Base-by-base conservation (phyloP, 1,284 basidiomycete species). In the Mycosarcoma mackinlayi region DNA sequence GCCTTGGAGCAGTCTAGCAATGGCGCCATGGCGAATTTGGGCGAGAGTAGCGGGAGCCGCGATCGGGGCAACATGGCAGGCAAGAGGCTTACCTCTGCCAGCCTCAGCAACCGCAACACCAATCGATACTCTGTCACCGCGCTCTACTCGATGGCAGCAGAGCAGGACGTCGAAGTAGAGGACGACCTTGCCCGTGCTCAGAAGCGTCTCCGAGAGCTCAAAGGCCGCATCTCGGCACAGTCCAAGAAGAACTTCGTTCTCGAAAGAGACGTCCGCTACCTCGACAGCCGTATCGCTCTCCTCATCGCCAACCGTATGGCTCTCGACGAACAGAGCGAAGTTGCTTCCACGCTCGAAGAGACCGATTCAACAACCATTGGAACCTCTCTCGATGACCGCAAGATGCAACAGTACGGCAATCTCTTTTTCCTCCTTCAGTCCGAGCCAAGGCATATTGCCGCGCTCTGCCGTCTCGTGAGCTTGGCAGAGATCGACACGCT, bases 191-290 rank as follows among this genome's bases (percentile, higher is more conserved):
- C 94, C 9, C 87, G 93, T 19, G 96, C 95, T 35, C 95, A 98
- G 86, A 96, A 95, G 84, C 91, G 93, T 42, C 86, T 99, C 41
- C 87, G 96, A 30, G 94, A 98, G 76, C 88, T 98, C 76, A 98
- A 99, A 85, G 88, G 90, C n/a, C 91, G 93, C 78, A 99, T 99
- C 73, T 98, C 94, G 21, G 90, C 92, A 0, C 96, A 98, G 85
- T 95, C 92, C 52, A 98, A 99, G 87, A 97, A 95, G 88, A 99
- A 98, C 85, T 98, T 98, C 82, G 93, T 98, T 25, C 88, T 98
- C 27, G 95, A 98, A 83, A 89, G 95, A 44, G 96, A 99, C 84
- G 96, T 98, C 34, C 90, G 96, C 46, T 98, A 98, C 84, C 89
- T 99, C 51, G 96, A 99, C 86, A 93, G 92, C 42, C 89, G 96